phyloP scores from a whole-genome alignment of 2,329 filamentous ascomycete species.

The Botrytis paeoniae region DNA sequence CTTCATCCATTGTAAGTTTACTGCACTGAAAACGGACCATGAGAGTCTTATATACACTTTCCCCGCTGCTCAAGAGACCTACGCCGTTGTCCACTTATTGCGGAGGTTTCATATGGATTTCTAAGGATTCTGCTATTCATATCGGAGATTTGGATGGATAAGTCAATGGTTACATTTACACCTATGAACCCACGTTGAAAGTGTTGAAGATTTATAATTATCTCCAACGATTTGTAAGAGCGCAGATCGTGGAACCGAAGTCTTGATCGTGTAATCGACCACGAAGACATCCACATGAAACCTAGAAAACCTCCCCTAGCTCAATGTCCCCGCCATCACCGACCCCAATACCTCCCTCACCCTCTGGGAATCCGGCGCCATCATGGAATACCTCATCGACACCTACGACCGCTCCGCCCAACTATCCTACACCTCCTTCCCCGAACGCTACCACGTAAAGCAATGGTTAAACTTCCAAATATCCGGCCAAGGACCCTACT shows the following conservation, averaged over 20 bases:
- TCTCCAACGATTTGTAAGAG: not conserved
- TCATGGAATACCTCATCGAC: constrained; percentile 44
- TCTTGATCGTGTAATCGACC: not conserved
- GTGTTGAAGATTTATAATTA: not conserved
- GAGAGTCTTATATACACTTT: not conserved
- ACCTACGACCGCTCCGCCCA: constrained; percentile 37
- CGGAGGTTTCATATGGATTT: not conserved
- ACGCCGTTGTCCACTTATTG: not conserved
- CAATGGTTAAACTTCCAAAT: not conserved
- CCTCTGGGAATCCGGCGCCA: constrained; percentile 41
- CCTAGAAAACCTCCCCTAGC: not conserved
- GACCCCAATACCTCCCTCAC: constrained; percentile 42
- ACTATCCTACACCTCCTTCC: not conserved
- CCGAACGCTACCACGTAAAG: not conserved
- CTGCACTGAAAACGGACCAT: not conserved
- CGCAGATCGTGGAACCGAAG: too few relatives aligned
- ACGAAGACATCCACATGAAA: not conserved
- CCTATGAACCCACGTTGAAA: not conserved
- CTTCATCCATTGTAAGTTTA: not conserved
- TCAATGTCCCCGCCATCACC: constrained; percentile 30
- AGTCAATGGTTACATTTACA: not conserved
- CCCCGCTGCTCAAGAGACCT: not conserved
- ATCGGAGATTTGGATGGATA: not conserved
- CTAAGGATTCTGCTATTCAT: not conserved
- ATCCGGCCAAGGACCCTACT: not conserved